Evolutionary conservation across 2,329 filamentous ascomycete genomes (phyloP), one percentile per base, ranked within the genome.

Genomic region (Cryoendolithus antarcticus): DNA sequence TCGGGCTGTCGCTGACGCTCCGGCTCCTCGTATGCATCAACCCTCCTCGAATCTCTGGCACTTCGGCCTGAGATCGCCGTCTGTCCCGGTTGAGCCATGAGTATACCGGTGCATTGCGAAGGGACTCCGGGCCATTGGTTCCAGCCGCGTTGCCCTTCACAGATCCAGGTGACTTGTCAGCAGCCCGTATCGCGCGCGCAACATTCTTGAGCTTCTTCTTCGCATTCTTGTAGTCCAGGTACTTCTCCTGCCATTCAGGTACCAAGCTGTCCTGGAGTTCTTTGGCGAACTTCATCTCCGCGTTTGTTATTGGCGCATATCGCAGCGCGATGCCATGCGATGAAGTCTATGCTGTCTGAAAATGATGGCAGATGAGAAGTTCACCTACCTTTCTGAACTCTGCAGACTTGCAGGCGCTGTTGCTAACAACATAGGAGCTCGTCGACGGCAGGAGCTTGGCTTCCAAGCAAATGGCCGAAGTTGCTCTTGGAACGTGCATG

Each of bases 191-290:
- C 42, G 86, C 85, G 45, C 81, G 75, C 15, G 72, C 64, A 38
- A 95, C 78, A 41, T 77, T 78, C 62, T 95, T 96, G 61, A 96
- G 72, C 58, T 86, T 81, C 65, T 95, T 95, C 66, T 96, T 96
- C 44, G 86, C 89, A 35, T 58, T 55, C 74, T 79, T 51, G 49
- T 54, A 54, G 51, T 44, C 44, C 37, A 47, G 32, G 31, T 53
- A 54, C 36, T 48, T 45, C 19, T 38, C 42, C 28, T 41, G 41
- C 51, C 51, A 54, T 32, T 48, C 45, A 11, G 48, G 38, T 9
- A 52, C 48, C 24, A 32, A 34, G 13, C 32, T 40, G 28, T 44
- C 43, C 12, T 40, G 38, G 32, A 50, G 35, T 41, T 41, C 40
- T 41, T 50, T 51, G 41, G 50, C 60, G 38, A 54, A 54, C 43